Conservation (phyloP, 169 alveolate species). For the Plasmodium inui region DNA sequence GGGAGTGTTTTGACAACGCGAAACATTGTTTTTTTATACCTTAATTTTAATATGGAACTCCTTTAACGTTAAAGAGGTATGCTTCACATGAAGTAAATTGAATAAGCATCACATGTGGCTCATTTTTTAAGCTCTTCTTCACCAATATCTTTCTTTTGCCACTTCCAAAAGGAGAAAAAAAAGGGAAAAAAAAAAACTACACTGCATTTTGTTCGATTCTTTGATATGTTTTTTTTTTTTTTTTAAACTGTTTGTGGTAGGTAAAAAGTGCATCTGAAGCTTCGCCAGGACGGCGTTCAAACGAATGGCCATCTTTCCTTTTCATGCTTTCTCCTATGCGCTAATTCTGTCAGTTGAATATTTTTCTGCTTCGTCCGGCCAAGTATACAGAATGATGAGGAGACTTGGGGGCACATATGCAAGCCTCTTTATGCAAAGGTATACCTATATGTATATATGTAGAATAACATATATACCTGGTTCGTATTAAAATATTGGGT, state of each 20-base stretch:
- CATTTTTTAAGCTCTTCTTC: background rate
- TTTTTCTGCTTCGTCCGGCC: background rate
- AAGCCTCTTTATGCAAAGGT: background rate
- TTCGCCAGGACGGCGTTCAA: background rate
- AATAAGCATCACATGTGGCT: background rate
- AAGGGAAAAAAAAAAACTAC: background rate
- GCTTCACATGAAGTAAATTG: background rate
- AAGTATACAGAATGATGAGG: background rate
- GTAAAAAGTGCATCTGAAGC: background rate
- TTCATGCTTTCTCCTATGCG: background rate
- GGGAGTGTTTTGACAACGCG: background rate
- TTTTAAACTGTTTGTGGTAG: background rate
- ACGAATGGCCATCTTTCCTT: background rate
- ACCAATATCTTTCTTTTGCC: background rate
- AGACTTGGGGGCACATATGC: background rate
- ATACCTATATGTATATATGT: background rate
- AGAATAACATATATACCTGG: background rate
- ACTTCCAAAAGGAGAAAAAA: background rate
- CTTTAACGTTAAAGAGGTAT: background rate
- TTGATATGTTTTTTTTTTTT: background rate
- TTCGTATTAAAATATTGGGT: background rate
- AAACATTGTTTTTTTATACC: background rate
- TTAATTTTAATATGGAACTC: background rate
- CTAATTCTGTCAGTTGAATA: background rate
- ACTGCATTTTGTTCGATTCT: background rate